A percentile compares a stretch with the other conserved stretches of the same genome.
phyloP scores from a whole-genome alignment of 1,284 basidiomycete species.

The Ceratobasidium sp. region DNA sequence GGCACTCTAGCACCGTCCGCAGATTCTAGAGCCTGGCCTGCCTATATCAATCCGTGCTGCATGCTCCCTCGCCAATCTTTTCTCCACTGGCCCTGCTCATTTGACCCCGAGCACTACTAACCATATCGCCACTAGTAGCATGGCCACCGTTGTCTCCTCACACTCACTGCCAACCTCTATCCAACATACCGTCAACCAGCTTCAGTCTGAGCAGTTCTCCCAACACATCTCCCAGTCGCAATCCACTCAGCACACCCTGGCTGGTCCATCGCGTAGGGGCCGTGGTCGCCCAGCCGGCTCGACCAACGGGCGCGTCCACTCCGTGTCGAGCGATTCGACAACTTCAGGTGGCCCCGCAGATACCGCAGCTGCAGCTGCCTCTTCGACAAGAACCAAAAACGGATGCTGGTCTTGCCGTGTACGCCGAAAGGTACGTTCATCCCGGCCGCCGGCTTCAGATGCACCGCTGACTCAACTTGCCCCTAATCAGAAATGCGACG shows the following conservation, averaged over 20 bases:
- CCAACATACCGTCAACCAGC: not conserved
- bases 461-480: not conserved
- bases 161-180: constrained; percentile 4
- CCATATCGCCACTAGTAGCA: too few species aligned
- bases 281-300: constrained; percentile 15
- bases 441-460: not conserved
- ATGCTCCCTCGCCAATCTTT: too few species aligned
- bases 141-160: not conserved
- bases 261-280: constrained; percentile 15
- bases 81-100: too few species aligned
- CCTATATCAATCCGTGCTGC: too few species aligned
- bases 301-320: not conserved
- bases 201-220: not conserved
- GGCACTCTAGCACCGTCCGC: too few species aligned
- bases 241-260: constrained; percentile 1
- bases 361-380: not conserved
- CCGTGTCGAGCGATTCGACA: not conserved
- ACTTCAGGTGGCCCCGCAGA: not conserved
- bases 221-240: not conserved
- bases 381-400: constrained; percentile 31
- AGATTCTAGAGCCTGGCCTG: too few species aligned
- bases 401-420: constrained; percentile 35
- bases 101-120: too few species aligned
- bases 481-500: constrained; percentile 45
- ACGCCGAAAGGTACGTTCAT: constrained; percentile 10